Conservation (phyloP, 768 basidiomycete genomes). For the Pisolithus tinctorius region DNA sequence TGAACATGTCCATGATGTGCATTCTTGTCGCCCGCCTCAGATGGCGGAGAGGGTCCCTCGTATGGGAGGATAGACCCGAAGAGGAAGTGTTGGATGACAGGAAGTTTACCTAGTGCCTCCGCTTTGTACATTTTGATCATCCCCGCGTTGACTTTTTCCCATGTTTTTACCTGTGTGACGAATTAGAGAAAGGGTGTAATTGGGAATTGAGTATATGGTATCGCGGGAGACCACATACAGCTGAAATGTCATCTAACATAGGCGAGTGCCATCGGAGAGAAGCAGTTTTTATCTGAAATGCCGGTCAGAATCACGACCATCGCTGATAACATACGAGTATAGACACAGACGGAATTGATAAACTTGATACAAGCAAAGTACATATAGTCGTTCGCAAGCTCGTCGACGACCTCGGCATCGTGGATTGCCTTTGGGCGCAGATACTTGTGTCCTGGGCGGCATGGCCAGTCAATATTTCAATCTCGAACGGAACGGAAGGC, state of each 20-base stretch:
- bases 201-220: neutral
- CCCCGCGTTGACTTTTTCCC: slow-evolving; percentile 94
- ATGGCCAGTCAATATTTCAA: neutral
- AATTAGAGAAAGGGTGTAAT: neutral
- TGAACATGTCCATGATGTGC: slow-evolving; percentile 25
- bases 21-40: slow-evolving; percentile 15
- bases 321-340: neutral
- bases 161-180: slow-evolving; percentile 61
- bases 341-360: slow-evolving; percentile 74
- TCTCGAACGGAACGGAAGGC: neutral
- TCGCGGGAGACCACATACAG: slow-evolving; percentile 32
- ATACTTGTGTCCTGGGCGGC: slow-evolving; percentile 68
- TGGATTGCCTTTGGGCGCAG: slow-evolving; percentile 91
- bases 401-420: slow-evolving; percentile 84
- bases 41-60: slow-evolving; percentile 48
- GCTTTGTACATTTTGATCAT: slow-evolving; percentile 99
- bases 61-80: slow-evolving; percentile 79
- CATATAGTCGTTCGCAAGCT: slow-evolving; percentile 90
- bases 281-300: slow-evolving; percentile 80
- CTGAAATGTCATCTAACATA: slow-evolving; percentile 97
- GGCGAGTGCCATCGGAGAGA: slow-evolving; percentile 97
- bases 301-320: neutral
- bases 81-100: slow-evolving; percentile 93
- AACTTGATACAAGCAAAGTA: slow-evolving; percentile 95
- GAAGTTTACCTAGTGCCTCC: slow-evolving; percentile 91